Conservation (phyloP, 1,284 basidiomycete species). For the Fomitopsis palustris region DNA sequence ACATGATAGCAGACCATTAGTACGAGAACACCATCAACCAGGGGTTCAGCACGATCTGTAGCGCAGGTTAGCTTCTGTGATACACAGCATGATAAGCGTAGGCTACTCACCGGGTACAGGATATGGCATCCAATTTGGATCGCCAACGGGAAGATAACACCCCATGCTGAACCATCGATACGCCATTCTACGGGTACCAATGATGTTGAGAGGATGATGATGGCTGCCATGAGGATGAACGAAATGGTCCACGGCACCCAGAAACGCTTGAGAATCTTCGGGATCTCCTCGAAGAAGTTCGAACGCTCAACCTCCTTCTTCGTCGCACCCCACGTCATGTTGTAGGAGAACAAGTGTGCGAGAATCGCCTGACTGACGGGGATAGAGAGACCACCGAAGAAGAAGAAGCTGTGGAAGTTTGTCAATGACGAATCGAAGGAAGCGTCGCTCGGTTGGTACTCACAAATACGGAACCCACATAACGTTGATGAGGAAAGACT, state of each 20-base stretch:
- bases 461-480: conserved; percentile 47
- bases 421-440: not conserved
- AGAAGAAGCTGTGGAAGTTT: conserved; percentile 41
- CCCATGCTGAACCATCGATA: conserved; percentile 38
- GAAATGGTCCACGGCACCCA: conserved; percentile 44
- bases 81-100: not conserved
- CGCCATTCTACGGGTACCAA: conserved; percentile 44
- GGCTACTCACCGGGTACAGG: conserved; percentile 36
- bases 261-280: conserved; percentile 49
- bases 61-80: not conserved
- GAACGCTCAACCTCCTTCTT: conserved; percentile 48
- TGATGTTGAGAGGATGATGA: conserved; percentile 36
- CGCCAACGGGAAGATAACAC: conserved; percentile 42
- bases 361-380: conserved; percentile 47
- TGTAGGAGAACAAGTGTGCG: conserved; percentile 51
- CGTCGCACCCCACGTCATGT: conserved; percentile 51
- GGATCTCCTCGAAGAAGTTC: conserved; percentile 60
- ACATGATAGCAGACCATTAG: conserved; percentile 20
- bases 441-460: conserved; percentile 15
- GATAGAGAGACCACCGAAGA: conserved; percentile 50
- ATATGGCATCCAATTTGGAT: conserved; percentile 37
- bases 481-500: conserved; percentile 38
- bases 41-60: conserved; percentile 45
- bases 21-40: conserved; percentile 50
- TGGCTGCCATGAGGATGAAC: conserved; percentile 35